phyloP scores from a whole-genome alignment of 495 filamentous ascomycete species.

The Oidiodendron maius region DNA sequence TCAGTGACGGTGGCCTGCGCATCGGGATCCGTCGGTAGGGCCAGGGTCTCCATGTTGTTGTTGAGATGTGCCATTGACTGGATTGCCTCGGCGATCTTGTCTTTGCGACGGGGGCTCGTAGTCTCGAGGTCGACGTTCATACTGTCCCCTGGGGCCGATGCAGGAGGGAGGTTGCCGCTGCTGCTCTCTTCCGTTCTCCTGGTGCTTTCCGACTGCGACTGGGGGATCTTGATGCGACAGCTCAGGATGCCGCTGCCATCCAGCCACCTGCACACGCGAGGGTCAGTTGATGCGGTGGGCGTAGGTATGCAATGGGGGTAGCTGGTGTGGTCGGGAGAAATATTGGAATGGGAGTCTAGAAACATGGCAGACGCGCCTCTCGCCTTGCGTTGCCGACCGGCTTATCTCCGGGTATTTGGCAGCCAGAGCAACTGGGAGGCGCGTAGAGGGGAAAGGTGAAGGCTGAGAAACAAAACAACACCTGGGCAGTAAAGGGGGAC shows the following conservation, averaged over 20 bases:
- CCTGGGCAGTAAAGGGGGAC: not conserved
- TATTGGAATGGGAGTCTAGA: slow-evolving; percentile 2
- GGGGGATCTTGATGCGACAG: slow-evolving; percentile 23
- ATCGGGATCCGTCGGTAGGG: slow-evolving; percentile 64
- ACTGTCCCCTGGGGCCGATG: slow-evolving; percentile 3
- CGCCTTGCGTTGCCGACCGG: not conserved
- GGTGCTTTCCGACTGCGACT: not conserved
- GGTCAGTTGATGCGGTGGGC: not conserved
- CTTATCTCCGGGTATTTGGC: not conserved
- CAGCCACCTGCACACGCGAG: slow-evolving; percentile 13
- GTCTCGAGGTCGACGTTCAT: slow-evolving; percentile 16
- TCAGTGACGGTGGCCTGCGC: slow-evolving; percentile 91
- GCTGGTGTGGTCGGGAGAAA: too few relatives aligned
- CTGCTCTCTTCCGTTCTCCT: not conserved
- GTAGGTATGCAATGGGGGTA: too few relatives aligned
- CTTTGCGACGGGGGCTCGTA: slow-evolving; percentile 20
- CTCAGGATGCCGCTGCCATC: slow-evolving; percentile 19
- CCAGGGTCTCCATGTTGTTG: slow-evolving; percentile 16
- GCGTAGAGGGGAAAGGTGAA: too few relatives aligned
- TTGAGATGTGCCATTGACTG: slow-evolving; percentile 20
- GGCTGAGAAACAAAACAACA: not conserved
- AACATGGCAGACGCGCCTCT: not conserved
- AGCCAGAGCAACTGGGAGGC: too few relatives aligned
- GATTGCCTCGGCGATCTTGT: slow-evolving; percentile 20
- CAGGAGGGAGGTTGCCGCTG: not conserved